These are phyloP conservation scores for Wickerhamomyces sp. DNA, from an alignment of 1,139 yeast genomes.

Conservation along the genomic window DNA sequence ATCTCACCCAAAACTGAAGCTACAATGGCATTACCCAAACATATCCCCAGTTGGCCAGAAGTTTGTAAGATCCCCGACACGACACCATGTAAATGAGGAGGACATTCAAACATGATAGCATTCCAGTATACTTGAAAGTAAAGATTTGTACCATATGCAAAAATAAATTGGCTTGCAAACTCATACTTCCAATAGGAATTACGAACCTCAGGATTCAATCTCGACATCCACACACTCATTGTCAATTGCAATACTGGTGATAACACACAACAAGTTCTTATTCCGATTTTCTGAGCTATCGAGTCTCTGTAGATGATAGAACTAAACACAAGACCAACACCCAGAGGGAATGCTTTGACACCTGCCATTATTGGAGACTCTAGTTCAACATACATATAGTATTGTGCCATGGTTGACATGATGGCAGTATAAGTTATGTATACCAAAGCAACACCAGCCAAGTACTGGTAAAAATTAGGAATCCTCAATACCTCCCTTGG, in stretches of 20 bases:
- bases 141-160: not conserved
- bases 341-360: slow-evolving; percentile 23
- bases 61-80: slow-evolving; percentile 1
- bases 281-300: slow-evolving; percentile 15
- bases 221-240: slow-evolving; percentile 22
- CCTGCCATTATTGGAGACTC: slow-evolving; percentile 26
- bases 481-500: slow-evolving; percentile 19
- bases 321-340: slow-evolving; percentile 8
- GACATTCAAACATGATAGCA: not conserved
- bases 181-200: slow-evolving; percentile 27
- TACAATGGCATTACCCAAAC: slow-evolving; percentile 1
- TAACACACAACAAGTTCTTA: slow-evolving; percentile 16
- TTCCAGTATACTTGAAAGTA: slow-evolving; percentile 3
- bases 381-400: slow-evolving; percentile 14
- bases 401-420: slow-evolving; percentile 12
- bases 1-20: not conserved
- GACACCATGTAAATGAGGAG: slow-evolving; percentile 1
- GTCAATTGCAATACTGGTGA: slow-evolving; percentile 14
- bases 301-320: slow-evolving; percentile 9
- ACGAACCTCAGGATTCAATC: slow-evolving; percentile 14
- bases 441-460: slow-evolving; percentile 9
- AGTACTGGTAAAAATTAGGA: slow-evolving; percentile 18
- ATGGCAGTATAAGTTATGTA: slow-evolving; percentile 11
- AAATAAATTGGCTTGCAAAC: not conserved
- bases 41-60: slow-evolving; percentile 1